Base-by-base conservation (phyloP, 2,329 filamentous ascomycete genomes). In the Aspergillus pseudoviridinutans region DNA sequence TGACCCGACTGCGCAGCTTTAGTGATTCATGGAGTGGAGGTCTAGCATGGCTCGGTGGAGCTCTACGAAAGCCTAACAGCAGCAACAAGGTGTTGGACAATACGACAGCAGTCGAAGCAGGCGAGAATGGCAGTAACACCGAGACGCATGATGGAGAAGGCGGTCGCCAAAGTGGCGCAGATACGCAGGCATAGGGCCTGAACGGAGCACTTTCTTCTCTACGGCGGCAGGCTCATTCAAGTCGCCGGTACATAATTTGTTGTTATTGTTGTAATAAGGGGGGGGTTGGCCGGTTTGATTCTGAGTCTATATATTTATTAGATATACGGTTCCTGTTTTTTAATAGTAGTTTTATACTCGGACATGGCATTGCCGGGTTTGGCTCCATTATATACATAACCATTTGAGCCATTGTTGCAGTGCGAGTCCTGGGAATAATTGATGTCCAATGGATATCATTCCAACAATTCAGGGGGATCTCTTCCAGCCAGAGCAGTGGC, bases 11-110 rank as follows among this genome's bases (percentile, higher is more conserved):
- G 6, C 71, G 73, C 55, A 75, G 72, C 53, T 61, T 75, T 10
- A 75, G 73, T 55, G 73, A 75, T 58, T 74, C 73, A 2, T 71
- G 70, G 71, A 69, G 63, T 27, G 72, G 67, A 49, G 66, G 71
- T 0, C 59, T 74, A 17, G 67, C 71, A 9, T 75, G 73, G 73
- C 59, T 75, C 9, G 71, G 71, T 7, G 70, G 68, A 28, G 66
- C 69, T 22, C 59, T 75, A 14, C 65, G 69, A 35, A 68, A 60
- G 49, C 54, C 56, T 12, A 55, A 55, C 17, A 59, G 52, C 24
- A 56, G 25, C 17, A 32, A 20, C 20, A 20, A 28, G n/a, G 44
- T 6, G 14, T 27, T 25, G 44, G 24, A 24, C 44, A 47, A 14
- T 47, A 9, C 44, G 12, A 24, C 44, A 47, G 10, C 44, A 27